A percentile compares a stretch with the other conserved stretches of the same genome.
Evolutionary conservation across 1,284 basidiomycete species (phyloP).

Genomic region (Cystobasidiaceae sp.): DNA sequence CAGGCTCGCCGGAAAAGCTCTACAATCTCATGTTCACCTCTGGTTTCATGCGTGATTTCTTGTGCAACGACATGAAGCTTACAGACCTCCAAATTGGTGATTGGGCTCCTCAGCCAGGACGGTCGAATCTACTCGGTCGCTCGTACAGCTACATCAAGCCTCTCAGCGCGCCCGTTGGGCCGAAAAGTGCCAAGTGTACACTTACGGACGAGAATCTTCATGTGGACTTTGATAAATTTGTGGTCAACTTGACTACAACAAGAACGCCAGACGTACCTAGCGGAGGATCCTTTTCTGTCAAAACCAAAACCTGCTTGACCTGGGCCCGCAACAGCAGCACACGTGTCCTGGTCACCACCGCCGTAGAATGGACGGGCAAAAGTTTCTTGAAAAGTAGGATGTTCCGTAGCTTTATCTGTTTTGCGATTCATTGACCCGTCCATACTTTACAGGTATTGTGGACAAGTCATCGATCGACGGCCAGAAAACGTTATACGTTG

Average conservation of each 20-base stretch:
- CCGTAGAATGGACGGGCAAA: slow-evolving; percentile 92
- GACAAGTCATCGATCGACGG: slow-evolving; percentile 90
- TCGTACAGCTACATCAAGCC: slow-evolving; percentile 96
- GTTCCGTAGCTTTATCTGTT: no score
- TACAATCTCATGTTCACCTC: slow-evolving; percentile 95
- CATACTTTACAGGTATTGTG: slow-evolving; percentile 67
- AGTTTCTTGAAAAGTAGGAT: slow-evolving; percentile 75
- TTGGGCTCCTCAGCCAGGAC: slow-evolving; percentile 65
- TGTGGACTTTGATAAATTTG: slow-evolving; percentile 78
- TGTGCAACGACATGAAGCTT: slow-evolving; percentile 82
- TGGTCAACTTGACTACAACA: slow-evolving; percentile 81
- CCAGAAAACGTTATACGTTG: slow-evolving; percentile 80
- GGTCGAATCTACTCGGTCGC: slow-evolving; percentile 67
- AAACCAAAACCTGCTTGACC: slow-evolving; percentile 88
- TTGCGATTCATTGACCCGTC: background rate
- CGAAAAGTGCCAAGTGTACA: slow-evolving; percentile 91
- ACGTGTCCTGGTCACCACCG: slow-evolving; percentile 76
- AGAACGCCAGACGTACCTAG: slow-evolving; percentile 90
- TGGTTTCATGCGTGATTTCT: slow-evolving; percentile 91
- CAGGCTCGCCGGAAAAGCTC: slow-evolving; percentile 87
- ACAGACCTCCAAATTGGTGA: slow-evolving; percentile 87
- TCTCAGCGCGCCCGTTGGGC: slow-evolving; percentile 77
- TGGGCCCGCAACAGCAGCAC: slow-evolving; percentile 80
- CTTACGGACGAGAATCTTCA: slow-evolving; percentile 76
- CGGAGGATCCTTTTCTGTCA: slow-evolving; percentile 84